phyloP scores from a whole-genome alignment of 208 protist species.

The Trypanosoma boissoni region DNA sequence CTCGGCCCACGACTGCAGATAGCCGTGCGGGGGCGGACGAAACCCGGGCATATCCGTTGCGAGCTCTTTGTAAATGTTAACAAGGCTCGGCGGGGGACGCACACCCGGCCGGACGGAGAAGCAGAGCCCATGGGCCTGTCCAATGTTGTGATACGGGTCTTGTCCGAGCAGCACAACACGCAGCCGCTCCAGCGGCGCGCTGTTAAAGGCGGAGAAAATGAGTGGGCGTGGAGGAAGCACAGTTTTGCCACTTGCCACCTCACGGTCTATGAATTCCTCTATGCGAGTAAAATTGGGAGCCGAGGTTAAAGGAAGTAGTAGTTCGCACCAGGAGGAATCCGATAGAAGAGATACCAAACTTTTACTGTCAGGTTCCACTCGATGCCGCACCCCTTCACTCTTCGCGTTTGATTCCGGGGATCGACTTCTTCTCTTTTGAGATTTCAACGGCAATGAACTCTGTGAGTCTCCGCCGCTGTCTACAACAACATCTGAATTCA shows the following conservation, averaged over 20 bases:
- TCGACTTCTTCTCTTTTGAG: constrained; percentile 4
- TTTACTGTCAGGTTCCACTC: background rate
- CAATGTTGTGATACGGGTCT: constrained; percentile 94
- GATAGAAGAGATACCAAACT: constrained; percentile 53
- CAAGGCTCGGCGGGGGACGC: constrained; percentile 71
- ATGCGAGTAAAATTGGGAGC: constrained; percentile 49
- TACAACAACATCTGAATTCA: background rate
- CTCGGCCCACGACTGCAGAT: constrained; percentile 93
- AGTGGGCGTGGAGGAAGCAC: constrained; percentile 78
- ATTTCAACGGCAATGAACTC: background rate
- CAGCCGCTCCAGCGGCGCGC: constrained; percentile 81
- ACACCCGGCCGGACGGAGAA: constrained; percentile 95
- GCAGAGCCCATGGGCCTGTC: constrained; percentile 96
- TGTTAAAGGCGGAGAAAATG: constrained; percentile 92
- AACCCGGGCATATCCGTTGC: constrained; percentile 82
- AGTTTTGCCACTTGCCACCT: constrained; percentile 30
- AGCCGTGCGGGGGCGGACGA: constrained; percentile 86
- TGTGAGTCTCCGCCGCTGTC: background rate
- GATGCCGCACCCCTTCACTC: background rate
- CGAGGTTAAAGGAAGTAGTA: constrained; percentile 52
- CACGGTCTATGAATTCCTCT: constrained; percentile 65
- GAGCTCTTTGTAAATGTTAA: constrained; percentile 98
- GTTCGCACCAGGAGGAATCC: constrained; percentile 43
- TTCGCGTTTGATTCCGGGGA: background rate
- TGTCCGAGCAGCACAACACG: constrained; percentile 97